Evolutionary conservation across 1,284 basidiomycete genomes (phyloP), one percentile per base, ranked within the genome.

Genomic region (Pascua sp.): DNA sequence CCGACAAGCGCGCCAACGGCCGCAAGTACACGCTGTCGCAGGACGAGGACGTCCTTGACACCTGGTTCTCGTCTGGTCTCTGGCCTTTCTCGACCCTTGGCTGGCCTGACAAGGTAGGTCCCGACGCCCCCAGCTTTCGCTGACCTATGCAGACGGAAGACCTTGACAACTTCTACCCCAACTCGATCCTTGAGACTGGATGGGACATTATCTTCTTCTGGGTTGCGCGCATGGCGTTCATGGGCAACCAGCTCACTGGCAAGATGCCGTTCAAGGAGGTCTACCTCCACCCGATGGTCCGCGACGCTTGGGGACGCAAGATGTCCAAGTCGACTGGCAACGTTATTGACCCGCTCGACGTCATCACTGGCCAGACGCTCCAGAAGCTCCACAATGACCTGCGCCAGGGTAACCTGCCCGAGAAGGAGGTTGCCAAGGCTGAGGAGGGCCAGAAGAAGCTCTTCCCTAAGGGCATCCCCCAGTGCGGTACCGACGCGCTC

Each of bases 131-230:
- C 1, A 96, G 92, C 72, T 84, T 94, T 82, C 94, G 95, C 53
- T 99, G 95, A 96, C 96, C 96, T 0, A 83, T 92, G 17, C 82
- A 92, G 53, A 47, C 56, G 39, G 79, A 13, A 40, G 93, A 97
- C 72, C 68, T 91, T 38, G 76, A 85, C 64, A 79, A 82, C 55
- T 98, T 90, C 81, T 98, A 95, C 78, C 96, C 96, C 0, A 81
- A 91, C 10, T 85, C 87, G 17, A 69, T 98, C 48, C 85, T 98
- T 47, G 96, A 98, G 79, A 98, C 96, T 0, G 96, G 96, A 48
- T 98, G 96, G 94, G 96, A 98, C 68, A 98, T 98, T 68, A 79
- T 98, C 41, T 96, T 96, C 84, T 98, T 98, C 86, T 98, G 96
- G 96, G 94, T 98, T 17, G 94, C 96, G 8, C 87, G 94, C 51